phyloP scores from a whole-genome alignment of 805 yeast species.

The Spathaspora passalidarum region DNA sequence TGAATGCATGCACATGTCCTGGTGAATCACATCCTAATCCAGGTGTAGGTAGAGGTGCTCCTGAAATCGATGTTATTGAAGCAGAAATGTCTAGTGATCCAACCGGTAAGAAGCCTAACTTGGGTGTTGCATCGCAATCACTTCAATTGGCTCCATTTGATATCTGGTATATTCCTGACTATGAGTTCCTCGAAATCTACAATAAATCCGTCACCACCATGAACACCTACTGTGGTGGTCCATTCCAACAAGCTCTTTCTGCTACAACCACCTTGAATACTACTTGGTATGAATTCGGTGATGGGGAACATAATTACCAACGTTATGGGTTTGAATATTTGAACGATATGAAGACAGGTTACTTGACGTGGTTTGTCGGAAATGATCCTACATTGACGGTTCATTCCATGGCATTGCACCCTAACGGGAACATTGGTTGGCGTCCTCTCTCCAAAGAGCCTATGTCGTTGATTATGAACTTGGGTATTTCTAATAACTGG shows the following conservation, averaged over 20 bases:
- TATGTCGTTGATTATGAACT: slow-evolving; percentile 81
- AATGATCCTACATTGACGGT: slow-evolving; percentile 72
- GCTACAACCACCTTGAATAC: slow-evolving; percentile 75
- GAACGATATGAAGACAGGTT: slow-evolving; percentile 62
- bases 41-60: slow-evolving; percentile 40
- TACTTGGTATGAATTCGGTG: slow-evolving; percentile 75
- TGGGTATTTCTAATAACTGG: slow-evolving; percentile 93
- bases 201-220: slow-evolving; percentile 68
- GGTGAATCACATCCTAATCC: slow-evolving; percentile 38
- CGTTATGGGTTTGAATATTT: slow-evolving; percentile 74
- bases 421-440: slow-evolving; percentile 87
- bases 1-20: slow-evolving; percentile 32
- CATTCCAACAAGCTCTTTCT: slow-evolving; percentile 89
- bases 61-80: slow-evolving; percentile 87
- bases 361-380: slow-evolving; percentile 86
- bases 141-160: slow-evolving; percentile 91
- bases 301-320: slow-evolving; percentile 54
- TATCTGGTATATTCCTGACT: slow-evolving; percentile 92
- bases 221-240: slow-evolving; percentile 92
- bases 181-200: slow-evolving; percentile 70
- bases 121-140: slow-evolving; percentile 87
- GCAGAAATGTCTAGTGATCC: slow-evolving; percentile 64
- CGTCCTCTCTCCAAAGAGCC: slow-evolving; percentile 86
- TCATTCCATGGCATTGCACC: slow-evolving; percentile 72
- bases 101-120: slow-evolving; percentile 11